A percentile compares a stretch with the other conserved stretches of the same genome.
Evolutionary conservation across 2,329 filamentous ascomycete species (phyloP).

Genomic region (Claviceps spartinae): DNA sequence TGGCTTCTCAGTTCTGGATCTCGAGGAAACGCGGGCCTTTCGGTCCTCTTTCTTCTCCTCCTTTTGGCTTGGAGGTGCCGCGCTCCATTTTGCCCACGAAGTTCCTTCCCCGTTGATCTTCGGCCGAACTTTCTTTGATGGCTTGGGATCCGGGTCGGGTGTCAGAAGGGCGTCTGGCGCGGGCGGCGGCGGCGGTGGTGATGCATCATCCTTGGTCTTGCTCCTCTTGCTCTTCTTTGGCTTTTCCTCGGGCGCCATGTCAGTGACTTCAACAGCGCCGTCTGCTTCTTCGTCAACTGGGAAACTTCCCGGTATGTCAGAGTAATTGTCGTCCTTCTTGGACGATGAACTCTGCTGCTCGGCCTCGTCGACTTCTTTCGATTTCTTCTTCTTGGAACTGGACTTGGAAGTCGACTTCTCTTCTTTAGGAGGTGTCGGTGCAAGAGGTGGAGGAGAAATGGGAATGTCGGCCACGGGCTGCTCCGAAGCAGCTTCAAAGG

Average conservation of each 20-base stretch:
- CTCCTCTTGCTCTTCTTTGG: conserved; percentile 24
- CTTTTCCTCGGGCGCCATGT: conserved; percentile 30
- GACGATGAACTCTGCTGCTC: conserved; percentile 18
- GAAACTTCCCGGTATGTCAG: conserved; percentile 38
- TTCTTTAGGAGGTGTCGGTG: conserved; percentile 21
- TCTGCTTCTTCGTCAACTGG: conserved; percentile 38
- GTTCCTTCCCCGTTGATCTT: conserved; percentile 59
- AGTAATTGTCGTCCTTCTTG: conserved; percentile 17
- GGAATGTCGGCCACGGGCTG: conserved; percentile 17
- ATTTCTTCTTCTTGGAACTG: conserved; percentile 28
- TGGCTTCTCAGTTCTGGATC: conserved; percentile 51
- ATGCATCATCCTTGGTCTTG: conserved; percentile 12
- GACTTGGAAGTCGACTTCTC: conserved; percentile 20
- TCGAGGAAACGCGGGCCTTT: conserved; percentile 32
- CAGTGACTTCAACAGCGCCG: conserved; percentile 37
- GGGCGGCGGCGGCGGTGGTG: conserved; percentile 30
- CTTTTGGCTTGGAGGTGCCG: conserved; percentile 31
- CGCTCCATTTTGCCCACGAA: conserved; percentile 66
- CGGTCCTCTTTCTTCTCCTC: conserved; percentile 28
- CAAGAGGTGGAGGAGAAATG: conserved; percentile 19
- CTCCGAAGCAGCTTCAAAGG: conserved; percentile 36
- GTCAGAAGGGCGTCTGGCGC: conserved; percentile 34
- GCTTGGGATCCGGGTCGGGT: conserved; percentile 42
- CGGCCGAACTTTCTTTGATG: conserved; percentile 60
- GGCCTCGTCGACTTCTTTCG: conserved; percentile 20